Base-by-base conservation (phyloP, 176 grass and related monocot species). In the Oryza glaberrima region DNA sequence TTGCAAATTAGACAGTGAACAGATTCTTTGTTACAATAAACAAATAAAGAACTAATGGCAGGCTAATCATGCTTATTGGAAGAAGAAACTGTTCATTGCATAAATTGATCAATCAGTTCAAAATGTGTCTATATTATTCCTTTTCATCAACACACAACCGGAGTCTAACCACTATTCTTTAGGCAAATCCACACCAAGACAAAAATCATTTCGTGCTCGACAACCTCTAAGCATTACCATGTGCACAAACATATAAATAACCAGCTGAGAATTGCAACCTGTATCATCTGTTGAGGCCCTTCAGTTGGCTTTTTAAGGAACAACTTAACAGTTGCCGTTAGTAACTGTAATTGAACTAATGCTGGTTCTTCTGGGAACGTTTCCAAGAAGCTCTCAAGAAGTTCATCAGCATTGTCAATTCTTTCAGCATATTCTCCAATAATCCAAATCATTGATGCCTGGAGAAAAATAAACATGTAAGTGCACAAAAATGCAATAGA, bases 371-470 rank as follows among this genome's bases (percentile, higher is more conserved):
- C 96, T 64, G 93, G 93, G 77, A 95, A 98, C 48, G 88, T 92
- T 84, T 99, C 96, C 73, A 96, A 84, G 91, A 96, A 99, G 88
- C 93, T 99, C 86, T 99, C 96, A 35, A 99, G 93, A 34, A 96
- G 93, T 78, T 99, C 96, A 61, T 99, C 96, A 80, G 96, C 96
- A 94, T 99, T 99, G 74, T 99, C 96, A 84, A 99, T 96, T 89
- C 93, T 96, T 93, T 96, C 96, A 17, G 93, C 96, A 92, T 99
- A 95, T 92, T 99, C 93, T 75, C 96, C 96, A 85, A 96, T 99
- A 87, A 99, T 99, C 96, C 96, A 99, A 65, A 99, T 99, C 96
- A 99, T 99, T 73, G 96, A 99, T 74, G 96, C 96, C 96, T 99
- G 79, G 14, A 52, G 14, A 85, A 83, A 79, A 78, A 44, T 70